These are phyloP conservation scores for Acacia confusa DNA, from an alignment of 306 rosid genomes.

Conservation along the genomic window DNA sequence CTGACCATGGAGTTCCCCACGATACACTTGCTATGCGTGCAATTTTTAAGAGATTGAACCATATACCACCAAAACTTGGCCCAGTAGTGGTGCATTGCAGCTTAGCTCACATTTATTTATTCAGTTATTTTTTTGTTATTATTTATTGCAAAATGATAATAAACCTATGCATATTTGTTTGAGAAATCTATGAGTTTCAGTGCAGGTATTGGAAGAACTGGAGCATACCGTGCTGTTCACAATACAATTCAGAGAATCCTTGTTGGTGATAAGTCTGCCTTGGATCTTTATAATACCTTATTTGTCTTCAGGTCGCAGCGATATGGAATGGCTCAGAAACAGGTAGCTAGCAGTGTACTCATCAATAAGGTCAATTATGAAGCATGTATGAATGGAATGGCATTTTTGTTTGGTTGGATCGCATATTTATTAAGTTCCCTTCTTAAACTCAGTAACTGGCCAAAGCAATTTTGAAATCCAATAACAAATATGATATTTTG, in stretches of 20 bases:
- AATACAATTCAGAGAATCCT: conserved; percentile 88
- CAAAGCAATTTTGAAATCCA: conserved; percentile 3
- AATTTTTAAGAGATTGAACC: conserved; percentile 64
- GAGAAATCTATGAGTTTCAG: conserved; percentile 59
- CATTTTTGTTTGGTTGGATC: conserved; percentile 2
- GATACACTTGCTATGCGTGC: conserved; percentile 71
- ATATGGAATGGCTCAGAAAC: conserved; percentile 84
- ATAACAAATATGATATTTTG: neutral
- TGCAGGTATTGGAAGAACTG: conserved; percentile 97
- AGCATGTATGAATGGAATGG: neutral
- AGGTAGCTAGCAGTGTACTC: conserved; percentile 40
- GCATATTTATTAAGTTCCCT: conserved; percentile 2
- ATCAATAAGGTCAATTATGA: neutral
- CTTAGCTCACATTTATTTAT: conserved; percentile 33
- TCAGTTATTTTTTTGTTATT: neutral
- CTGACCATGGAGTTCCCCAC: conserved; percentile 87
- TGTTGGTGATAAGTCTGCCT: conserved; percentile 80
- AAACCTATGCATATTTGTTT: conserved; percentile 33
- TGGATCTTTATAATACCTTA: conserved; percentile 65
- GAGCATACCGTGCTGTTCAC: conserved; percentile 85
- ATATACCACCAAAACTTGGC: conserved; percentile 66
- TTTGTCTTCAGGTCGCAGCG: conserved; percentile 79
- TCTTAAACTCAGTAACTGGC: conserved; percentile 18
- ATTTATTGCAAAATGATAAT: neutral
- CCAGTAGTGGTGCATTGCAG: conserved; percentile 95